These are phyloP conservation scores for Phialophora chinensis DNA, from an alignment of 2,329 filamentous ascomycete genomes.

Conservation along the genomic window DNA sequence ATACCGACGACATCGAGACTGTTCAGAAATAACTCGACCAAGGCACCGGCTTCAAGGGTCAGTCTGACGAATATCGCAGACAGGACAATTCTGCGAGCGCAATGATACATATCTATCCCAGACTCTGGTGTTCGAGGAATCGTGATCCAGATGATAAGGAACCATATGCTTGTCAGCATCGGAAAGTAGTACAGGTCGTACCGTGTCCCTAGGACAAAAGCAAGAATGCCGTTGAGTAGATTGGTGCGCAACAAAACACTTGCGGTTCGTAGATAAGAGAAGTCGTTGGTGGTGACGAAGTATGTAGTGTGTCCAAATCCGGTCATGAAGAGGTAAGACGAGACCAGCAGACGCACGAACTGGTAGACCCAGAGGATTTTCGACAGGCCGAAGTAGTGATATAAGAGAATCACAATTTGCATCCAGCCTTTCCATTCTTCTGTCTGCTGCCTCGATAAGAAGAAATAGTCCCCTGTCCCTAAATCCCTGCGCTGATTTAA, in stretches of 20 bases:
- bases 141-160: slow-evolving; percentile 62
- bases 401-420: slow-evolving; percentile 62
- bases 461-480: slow-evolving; percentile 33
- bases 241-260: slow-evolving; percentile 64
- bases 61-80: slow-evolving; percentile 49
- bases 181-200: slow-evolving; percentile 67
- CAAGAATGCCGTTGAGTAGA: slow-evolving; percentile 59
- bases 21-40: slow-evolving; percentile 52
- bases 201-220: slow-evolving; percentile 62
- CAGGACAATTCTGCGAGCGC: slow-evolving; percentile 57
- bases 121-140: slow-evolving; percentile 51
- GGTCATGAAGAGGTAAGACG: slow-evolving; percentile 67
- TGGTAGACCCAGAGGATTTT: slow-evolving; percentile 60
- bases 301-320: slow-evolving; percentile 67
- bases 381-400: slow-evolving; percentile 64
- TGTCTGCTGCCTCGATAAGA: slow-evolving; percentile 62
- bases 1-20: slow-evolving; percentile 43
- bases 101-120: slow-evolving; percentile 52
- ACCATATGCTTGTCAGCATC: slow-evolving; percentile 67
- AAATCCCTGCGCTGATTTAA: slow-evolving; percentile 1
- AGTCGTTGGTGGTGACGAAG: slow-evolving; percentile 63
- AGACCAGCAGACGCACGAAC: slow-evolving; percentile 60
- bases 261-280: slow-evolving; percentile 60
- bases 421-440: slow-evolving; percentile 73
- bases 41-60: slow-evolving; percentile 43